These are phyloP conservation scores for Fragaria iinumae DNA, from an alignment of 306 rosid genomes.

Conservation along the genomic window DNA sequence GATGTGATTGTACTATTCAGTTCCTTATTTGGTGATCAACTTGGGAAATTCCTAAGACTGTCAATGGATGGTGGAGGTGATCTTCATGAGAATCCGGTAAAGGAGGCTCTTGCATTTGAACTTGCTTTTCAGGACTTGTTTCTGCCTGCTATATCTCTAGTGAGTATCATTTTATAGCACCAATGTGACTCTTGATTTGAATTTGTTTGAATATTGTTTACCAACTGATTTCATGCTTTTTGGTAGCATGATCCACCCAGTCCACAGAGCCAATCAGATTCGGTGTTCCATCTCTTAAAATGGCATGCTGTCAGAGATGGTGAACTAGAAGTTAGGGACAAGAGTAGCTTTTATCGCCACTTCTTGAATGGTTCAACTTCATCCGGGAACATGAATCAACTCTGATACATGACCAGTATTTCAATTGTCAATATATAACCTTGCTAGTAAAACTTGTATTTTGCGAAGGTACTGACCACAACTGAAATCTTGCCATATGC, in stretches of 20 bases:
- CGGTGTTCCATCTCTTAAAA: background rate
- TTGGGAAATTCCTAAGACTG: background rate
- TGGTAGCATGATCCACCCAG: background rate
- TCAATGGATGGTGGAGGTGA: constrained; percentile 11
- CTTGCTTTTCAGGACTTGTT: background rate
- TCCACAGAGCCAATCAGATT: constrained; percentile 2
- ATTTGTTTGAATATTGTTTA: background rate
- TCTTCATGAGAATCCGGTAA: background rate
- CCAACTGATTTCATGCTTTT: background rate
- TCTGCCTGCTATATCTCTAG: background rate
- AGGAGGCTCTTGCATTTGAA: constrained; percentile 4
- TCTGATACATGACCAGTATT: background rate
- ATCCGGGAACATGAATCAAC: background rate
- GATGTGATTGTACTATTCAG: background rate
- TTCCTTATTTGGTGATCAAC: background rate
- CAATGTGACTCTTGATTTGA: background rate
- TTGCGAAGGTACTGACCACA: background rate
- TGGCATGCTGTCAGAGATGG: background rate
- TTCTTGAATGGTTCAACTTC: background rate
- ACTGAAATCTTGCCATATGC: too few species aligned
- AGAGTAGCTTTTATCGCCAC: background rate
- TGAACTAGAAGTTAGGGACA: background rate
- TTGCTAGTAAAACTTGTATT: background rate
- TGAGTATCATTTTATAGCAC: background rate
- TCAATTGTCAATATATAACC: background rate